A percentile compares a stretch with the other conserved stretches of the same genome.
phyloP scores from a whole-genome alignment of 2,329 filamentous ascomycete species.

The Cladosporium sphaerospermum region DNA sequence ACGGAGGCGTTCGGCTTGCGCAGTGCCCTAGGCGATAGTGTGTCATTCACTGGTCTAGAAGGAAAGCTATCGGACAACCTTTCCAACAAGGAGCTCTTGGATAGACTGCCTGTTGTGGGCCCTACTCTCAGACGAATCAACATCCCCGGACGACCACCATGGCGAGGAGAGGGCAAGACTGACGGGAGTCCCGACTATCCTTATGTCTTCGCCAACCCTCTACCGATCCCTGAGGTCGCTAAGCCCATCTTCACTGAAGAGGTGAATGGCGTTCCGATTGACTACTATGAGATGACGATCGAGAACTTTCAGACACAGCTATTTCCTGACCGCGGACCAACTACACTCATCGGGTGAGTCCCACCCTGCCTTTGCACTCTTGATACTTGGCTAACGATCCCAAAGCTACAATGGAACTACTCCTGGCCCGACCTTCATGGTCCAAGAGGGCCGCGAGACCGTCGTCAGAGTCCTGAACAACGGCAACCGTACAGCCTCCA shows the following conservation, averaged over 20 bases:
- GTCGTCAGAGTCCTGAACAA: constrained; percentile 52
- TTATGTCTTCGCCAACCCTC: constrained; percentile 18
- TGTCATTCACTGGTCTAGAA: neutral
- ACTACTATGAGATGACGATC: constrained; percentile 44
- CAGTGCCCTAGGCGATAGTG: neutral
- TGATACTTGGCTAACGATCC: neutral
- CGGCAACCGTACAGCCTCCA: constrained; percentile 37
- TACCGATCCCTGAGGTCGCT: constrained; percentile 19
- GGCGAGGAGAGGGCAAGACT: constrained; percentile 16
- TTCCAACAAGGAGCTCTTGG: neutral
- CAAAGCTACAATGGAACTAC: constrained; percentile 39
- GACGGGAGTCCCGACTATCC: constrained; percentile 19
- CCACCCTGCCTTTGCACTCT: too few relatives aligned
- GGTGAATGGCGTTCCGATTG: constrained; percentile 33
- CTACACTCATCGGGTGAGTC: constrained; percentile 38
- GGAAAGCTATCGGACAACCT: neutral
- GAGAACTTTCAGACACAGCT: constrained; percentile 36
- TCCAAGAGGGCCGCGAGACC: constrained; percentile 45
- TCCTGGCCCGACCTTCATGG: constrained; percentile 49
- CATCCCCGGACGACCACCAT: constrained; percentile 1
- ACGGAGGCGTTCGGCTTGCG: neutral
- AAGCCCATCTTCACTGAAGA: constrained; percentile 29
- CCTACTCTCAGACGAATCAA: neutral
- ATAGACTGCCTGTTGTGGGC: constrained; percentile 7
- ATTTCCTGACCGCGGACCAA: constrained; percentile 37